These are phyloP conservation scores for Nemania serpens DNA, from an alignment of 2,329 filamentous ascomycete genomes.

Conservation along the genomic window DNA sequence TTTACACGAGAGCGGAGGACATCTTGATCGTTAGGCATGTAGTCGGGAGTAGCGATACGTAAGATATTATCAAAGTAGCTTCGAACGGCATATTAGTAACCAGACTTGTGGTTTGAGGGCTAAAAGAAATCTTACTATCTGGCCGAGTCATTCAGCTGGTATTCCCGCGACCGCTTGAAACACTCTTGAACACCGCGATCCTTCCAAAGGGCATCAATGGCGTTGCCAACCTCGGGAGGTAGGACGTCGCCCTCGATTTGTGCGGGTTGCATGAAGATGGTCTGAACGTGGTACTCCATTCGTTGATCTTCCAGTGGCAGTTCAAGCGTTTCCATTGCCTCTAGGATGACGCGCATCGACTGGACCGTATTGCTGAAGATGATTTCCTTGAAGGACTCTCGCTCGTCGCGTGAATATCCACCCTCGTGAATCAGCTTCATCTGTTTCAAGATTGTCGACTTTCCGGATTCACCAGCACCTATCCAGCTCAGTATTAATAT, in stretches of 20 bases:
- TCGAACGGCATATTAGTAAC: constrained; percentile 40
- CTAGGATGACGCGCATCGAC: constrained; percentile 71
- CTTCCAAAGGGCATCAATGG: constrained; percentile 91
- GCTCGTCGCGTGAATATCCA: constrained; percentile 90
- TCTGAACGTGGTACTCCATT: constrained; percentile 97
- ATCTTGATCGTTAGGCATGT: constrained; percentile 94
- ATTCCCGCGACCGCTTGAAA: constrained; percentile 94
- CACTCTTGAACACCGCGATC: constrained; percentile 92
- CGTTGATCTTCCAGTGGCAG: constrained; percentile 88
- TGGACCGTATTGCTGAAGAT: constrained; percentile 74
- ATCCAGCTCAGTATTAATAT: constrained; percentile 21
- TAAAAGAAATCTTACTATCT: constrained; percentile 75
- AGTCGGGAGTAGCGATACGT: constrained; percentile 87
- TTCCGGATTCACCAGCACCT: constrained; percentile 98
- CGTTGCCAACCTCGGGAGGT: constrained; percentile 90
- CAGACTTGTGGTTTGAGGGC: background rate
- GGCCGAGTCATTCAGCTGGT: constrained; percentile 94
- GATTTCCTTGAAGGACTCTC: constrained; percentile 72
- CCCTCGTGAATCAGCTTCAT: constrained; percentile 99
- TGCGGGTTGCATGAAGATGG: constrained; percentile 97
- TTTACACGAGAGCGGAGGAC: constrained; percentile 95
- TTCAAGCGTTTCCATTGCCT: constrained; percentile 71
- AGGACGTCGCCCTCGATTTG: constrained; percentile 96
- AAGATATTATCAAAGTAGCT: constrained; percentile 95
- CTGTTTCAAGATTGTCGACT: constrained; percentile 93